These are phyloP conservation scores for Cenchrus purpureus DNA, from an alignment of 176 grass and related monocot species.

Conservation along the genomic window DNA sequence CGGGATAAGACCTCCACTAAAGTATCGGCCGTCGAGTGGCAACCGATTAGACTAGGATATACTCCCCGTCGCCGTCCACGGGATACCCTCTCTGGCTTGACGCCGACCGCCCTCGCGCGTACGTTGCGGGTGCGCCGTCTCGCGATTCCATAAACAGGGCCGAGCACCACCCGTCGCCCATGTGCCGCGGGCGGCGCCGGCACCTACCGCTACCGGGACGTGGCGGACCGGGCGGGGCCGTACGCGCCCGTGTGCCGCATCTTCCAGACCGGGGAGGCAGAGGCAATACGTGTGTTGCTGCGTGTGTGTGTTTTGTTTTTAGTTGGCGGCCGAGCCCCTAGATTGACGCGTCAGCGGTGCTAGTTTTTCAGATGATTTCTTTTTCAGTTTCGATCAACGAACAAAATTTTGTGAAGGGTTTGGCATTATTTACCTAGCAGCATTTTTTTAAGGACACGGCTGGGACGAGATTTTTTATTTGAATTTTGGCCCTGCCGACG, in stretches of 20 bases:
- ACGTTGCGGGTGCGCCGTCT: constrained; percentile 30
- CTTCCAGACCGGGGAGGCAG: neutral
- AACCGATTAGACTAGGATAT: neutral
- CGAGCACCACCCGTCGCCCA: neutral
- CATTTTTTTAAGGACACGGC: neutral
- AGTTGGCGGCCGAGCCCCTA: no score
- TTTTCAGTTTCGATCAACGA: neutral
- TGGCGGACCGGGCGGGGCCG: neutral
- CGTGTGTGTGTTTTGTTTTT: no score
- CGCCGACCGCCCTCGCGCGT: constrained; percentile 7
- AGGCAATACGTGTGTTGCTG: no score
- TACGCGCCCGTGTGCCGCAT: constrained; percentile 12
- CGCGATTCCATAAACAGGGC: neutral
- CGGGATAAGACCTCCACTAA: neutral
- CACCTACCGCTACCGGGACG: neutral
- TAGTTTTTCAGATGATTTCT: no score
- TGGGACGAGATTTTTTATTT: neutral
- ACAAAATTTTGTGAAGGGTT: neutral
- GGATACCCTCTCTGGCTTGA: neutral
- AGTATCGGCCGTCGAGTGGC: neutral
- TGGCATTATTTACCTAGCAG: neutral
- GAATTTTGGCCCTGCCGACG: neutral
- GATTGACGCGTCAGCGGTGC: no score
- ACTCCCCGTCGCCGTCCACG: constrained; percentile 1
- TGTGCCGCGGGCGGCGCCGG: neutral